A percentile compares a stretch with the other conserved stretches of the same genome.
phyloP scores from a whole-genome alignment of 2,329 filamentous ascomycete genomes.

The Esteya vermicola region DNA sequence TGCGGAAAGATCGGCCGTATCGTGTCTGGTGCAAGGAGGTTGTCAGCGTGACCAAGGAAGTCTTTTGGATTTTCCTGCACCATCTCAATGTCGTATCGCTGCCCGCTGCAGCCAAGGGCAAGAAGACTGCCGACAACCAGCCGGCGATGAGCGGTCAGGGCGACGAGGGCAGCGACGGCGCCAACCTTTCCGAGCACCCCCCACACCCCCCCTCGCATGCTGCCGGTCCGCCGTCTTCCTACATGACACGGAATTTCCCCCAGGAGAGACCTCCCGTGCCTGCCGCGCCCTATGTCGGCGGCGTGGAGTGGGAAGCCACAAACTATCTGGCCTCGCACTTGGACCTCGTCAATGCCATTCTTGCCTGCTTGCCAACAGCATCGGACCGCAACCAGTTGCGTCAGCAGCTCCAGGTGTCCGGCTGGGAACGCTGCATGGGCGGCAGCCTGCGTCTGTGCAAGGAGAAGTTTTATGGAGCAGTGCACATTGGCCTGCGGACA shows the following conservation, averaged over 20 bases:
- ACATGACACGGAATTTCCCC: conserved; percentile 64
- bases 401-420: conserved; percentile 64
- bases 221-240: conserved; percentile 30
- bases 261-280: conserved; percentile 78
- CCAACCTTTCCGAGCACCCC: conserved; percentile 4
- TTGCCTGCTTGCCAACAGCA: conserved; percentile 61
- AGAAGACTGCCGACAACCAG: background rate
- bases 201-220: conserved; percentile 22
- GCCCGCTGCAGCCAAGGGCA: conserved; percentile 18
- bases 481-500: conserved; percentile 76
- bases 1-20: conserved; percentile 77
- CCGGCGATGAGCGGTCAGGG: too few relatives aligned
- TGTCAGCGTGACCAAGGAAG: conserved; percentile 86
- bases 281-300: conserved; percentile 88
- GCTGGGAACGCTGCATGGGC: conserved; percentile 85
- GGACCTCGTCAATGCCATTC: conserved; percentile 79
- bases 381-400: conserved; percentile 65
- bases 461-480: conserved; percentile 88
- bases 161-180: background rate
- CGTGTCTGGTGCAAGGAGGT: conserved; percentile 90
- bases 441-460: conserved; percentile 80
- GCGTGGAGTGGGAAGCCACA: conserved; percentile 97
- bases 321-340: conserved; percentile 90
- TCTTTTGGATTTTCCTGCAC: conserved; percentile 98
- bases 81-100: conserved; percentile 76